Evolutionary conservation across 495 filamentous ascomycete species (phyloP).

Genomic region (Acidiella bohemica): DNA sequence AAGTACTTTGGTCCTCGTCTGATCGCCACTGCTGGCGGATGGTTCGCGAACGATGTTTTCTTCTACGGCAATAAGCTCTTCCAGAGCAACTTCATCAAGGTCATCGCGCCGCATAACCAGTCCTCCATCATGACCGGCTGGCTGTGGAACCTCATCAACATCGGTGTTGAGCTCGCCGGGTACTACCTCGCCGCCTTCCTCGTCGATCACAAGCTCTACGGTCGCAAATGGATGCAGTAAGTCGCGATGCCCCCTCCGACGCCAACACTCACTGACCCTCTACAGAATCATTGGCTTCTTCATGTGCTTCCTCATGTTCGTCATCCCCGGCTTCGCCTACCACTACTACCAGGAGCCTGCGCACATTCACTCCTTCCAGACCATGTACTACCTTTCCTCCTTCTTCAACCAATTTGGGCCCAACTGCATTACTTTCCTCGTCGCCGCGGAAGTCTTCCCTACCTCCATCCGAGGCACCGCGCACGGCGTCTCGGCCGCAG

Average conservation of each 20-base stretch:
- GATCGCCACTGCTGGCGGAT: conserved; percentile 68
- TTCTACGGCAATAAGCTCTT: conserved; percentile 98
- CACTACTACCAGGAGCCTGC: conserved; percentile 53
- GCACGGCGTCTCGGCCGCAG: conserved; percentile 75
- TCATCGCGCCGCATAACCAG: conserved; percentile 45
- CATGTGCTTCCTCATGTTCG: conserved; percentile 73
- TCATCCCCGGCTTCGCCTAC: conserved; percentile 73
- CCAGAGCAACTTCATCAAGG: conserved; percentile 70
- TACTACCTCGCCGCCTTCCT: conserved; percentile 73
- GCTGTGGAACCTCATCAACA: conserved; percentile 80
- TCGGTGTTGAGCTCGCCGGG: conserved; percentile 64
- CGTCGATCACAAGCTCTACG: conserved; percentile 85
- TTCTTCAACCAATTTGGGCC: conserved; percentile 98
- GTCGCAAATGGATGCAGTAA: conserved; percentile 85
- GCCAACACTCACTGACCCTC: no score
- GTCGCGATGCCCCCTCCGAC: no score
- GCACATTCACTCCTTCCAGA: conserved; percentile 67
- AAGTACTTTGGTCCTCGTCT: conserved; percentile 68
- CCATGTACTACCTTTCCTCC: conserved; percentile 82
- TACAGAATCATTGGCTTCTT: conserved; percentile 81
- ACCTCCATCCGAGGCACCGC: conserved; percentile 81
- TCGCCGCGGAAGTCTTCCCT: conserved; percentile 82
- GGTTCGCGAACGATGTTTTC: conserved; percentile 86
- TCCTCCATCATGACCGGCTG: conserved; percentile 71
- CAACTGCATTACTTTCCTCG: conserved; percentile 83